These are phyloP conservation scores for Cyanidium caldarium DNA, from an alignment of 23 red algal species.

Conservation along the genomic window DNA sequence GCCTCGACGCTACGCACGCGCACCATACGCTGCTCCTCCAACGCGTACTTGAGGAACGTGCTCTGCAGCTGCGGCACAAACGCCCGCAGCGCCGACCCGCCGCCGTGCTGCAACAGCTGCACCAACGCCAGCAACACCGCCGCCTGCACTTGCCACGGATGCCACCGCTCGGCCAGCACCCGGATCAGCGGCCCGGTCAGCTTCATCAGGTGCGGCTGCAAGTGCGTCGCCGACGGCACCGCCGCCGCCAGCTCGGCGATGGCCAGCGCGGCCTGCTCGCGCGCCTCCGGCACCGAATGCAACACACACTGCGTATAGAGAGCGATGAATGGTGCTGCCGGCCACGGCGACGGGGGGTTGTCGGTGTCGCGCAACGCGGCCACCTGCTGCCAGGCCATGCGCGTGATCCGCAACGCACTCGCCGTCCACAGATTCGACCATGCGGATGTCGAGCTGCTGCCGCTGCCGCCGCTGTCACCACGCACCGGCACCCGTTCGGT, in stretches of 20 bases:
- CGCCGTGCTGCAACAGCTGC: neutral
- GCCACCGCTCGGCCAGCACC: slow-evolving; percentile 47
- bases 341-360: too few relatives aligned
- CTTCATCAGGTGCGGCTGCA: slow-evolving; percentile 38
- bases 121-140: slow-evolving; percentile 39
- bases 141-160: slow-evolving; percentile 56
- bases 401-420: too few relatives aligned
- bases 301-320: slow-evolving; percentile 28
- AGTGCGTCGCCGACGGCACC: slow-evolving; percentile 15
- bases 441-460: too few relatives aligned
- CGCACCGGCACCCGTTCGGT: too few relatives aligned
- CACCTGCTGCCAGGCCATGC: too few relatives aligned
- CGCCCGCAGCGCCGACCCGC: neutral
- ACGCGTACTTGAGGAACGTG: slow-evolving; percentile 50
- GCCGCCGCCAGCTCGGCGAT: slow-evolving; percentile 49
- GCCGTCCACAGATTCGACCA: too few relatives aligned
- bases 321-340: slow-evolving; percentile 28
- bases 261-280: slow-evolving; percentile 58
- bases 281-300: slow-evolving; percentile 16
- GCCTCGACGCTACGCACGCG: slow-evolving; percentile 31
- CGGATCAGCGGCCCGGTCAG: slow-evolving; percentile 68
- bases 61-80: slow-evolving; percentile 68
- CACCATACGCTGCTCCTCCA: slow-evolving; percentile 37
- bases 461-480: too few relatives aligned
- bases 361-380: too few relatives aligned